Evolutionary conservation across 2,329 filamentous ascomycete species (phyloP).

Genomic region (Diplodia sapinea): DNA sequence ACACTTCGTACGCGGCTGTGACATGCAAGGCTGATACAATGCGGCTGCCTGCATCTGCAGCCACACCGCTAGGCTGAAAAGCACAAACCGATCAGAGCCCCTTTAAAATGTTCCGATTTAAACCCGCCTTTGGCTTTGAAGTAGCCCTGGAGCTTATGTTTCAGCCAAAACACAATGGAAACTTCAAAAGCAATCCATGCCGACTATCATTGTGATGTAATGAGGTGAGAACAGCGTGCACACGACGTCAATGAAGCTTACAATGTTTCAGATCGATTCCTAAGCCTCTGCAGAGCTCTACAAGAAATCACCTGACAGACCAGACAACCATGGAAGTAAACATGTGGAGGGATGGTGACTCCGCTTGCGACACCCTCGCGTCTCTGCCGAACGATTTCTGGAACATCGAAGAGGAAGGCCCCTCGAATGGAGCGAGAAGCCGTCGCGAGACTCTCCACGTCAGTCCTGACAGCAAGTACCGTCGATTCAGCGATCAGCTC

Average conservation of each 20-base stretch:
- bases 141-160: background rate
- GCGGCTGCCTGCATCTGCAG: background rate
- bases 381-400: background rate
- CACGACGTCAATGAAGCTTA: background rate
- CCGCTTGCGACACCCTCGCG: background rate
- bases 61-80: background rate
- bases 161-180: background rate
- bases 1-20: background rate
- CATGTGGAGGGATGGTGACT: background rate
- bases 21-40: background rate
- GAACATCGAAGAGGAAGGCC: background rate
- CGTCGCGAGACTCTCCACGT: background rate
- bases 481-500: background rate
- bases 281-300: background rate
- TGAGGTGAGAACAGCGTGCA: background rate
- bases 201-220: background rate
- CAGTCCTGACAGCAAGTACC: background rate
- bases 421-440: background rate
- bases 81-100: background rate
- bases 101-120: background rate
- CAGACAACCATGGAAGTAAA: background rate
- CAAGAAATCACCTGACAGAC: background rate
- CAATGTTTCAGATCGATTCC: background rate
- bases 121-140: too few relatives aligned
- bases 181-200: background rate